These are phyloP conservation scores for Holtermanniella nyarrowii DNA, from an alignment of 768 basidiomycete genomes.

Conservation along the genomic window DNA sequence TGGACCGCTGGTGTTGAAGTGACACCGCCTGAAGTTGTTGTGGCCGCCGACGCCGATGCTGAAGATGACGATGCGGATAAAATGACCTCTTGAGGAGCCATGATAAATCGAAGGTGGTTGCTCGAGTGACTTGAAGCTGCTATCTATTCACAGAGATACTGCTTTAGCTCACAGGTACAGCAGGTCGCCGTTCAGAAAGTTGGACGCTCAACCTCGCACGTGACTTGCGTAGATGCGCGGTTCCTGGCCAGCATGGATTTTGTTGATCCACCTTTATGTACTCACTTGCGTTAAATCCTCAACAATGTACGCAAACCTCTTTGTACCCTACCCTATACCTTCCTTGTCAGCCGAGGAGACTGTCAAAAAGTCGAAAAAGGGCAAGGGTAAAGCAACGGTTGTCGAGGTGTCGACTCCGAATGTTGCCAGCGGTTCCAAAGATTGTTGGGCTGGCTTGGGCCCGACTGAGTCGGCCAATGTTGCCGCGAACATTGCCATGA, in stretches of 20 bases:
- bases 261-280: too few relatives aligned
- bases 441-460: slow-evolving; percentile 26
- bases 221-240: too few relatives aligned
- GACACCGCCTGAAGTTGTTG: slow-evolving; percentile 6
- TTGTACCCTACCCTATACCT: slow-evolving; percentile 26
- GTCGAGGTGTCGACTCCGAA: neutral
- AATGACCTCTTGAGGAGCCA: slow-evolving; percentile 36
- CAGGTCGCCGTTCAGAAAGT: too few relatives aligned
- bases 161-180: too few relatives aligned
- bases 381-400: slow-evolving; percentile 16
- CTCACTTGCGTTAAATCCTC: too few relatives aligned
- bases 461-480: slow-evolving; percentile 19
- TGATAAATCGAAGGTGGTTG: slow-evolving; percentile 5
- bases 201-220: too few relatives aligned
- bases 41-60: slow-evolving; percentile 11
- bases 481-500: slow-evolving; percentile 13
- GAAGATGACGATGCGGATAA: slow-evolving; percentile 30
- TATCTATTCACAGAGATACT: too few relatives aligned
- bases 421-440: neutral
- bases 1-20: slow-evolving; percentile 46
- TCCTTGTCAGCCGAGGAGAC: neutral
- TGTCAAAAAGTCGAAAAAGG: slow-evolving; percentile 7
- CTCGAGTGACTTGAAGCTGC: too few relatives aligned
- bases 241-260: too few relatives aligned
- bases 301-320: slow-evolving; percentile 38